Conservation (phyloP, 75 land plant species). For the Pseudotsuga menziesii region DNA sequence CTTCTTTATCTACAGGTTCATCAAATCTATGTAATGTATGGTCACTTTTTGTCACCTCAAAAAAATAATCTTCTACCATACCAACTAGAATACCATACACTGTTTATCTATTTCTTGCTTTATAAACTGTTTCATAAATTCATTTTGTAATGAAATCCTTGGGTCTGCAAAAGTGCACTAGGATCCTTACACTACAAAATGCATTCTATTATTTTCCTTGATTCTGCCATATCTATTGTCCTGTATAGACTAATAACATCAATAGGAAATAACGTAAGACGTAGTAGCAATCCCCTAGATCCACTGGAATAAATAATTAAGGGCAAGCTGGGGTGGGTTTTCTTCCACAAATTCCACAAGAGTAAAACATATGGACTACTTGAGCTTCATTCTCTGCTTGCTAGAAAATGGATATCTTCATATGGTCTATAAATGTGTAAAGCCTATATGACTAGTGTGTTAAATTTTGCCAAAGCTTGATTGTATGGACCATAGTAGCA, state of each 20-base stretch:
- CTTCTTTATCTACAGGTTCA: too few relatives aligned
- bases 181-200: constrained; percentile 93
- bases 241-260: constrained; percentile 95
- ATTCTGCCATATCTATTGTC: constrained; percentile 98
- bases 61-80: constrained; percentile 95
- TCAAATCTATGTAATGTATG: constrained; percentile 40
- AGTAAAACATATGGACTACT: constrained; percentile 95
- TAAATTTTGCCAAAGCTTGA: too few relatives aligned
- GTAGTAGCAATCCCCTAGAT: constrained; percentile 88
- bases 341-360: constrained; percentile 71
- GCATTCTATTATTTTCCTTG: constrained; percentile 65
- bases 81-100: constrained; percentile 96
- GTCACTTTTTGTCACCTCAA: constrained; percentile 78
- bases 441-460: too few relatives aligned
- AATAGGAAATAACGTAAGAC: constrained; percentile 78
- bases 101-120: constrained; percentile 88
- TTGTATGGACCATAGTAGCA: too few relatives aligned
- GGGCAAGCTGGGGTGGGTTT: constrained; percentile 83
- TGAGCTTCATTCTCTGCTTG: constrained; percentile 97
- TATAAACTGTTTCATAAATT: constrained; percentile 77
- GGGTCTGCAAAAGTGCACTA: constrained; percentile 84
- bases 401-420: constrained; percentile 76
- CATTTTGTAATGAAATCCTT: constrained; percentile 78
- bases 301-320: constrained; percentile 94
- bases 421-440: constrained; percentile 70